Evolutionary conservation across 306 rosid species (phyloP).

Genomic region (Inga laurina): DNA sequence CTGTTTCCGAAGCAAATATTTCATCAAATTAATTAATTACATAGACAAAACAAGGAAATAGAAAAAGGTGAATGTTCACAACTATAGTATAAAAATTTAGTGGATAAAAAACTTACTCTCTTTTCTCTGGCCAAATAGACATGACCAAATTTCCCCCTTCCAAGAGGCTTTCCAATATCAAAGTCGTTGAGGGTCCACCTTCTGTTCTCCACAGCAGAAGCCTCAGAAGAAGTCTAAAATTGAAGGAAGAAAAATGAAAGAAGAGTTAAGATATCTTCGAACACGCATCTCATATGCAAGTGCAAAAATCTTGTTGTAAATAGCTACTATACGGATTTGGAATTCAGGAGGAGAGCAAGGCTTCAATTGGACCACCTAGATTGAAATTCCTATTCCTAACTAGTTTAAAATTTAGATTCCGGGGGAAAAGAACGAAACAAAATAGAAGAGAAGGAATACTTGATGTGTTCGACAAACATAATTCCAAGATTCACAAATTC

Average conservation of each 20-base stretch:
- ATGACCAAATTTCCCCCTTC: conserved; percentile 98
- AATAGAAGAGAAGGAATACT: neutral
- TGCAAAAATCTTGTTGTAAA: neutral
- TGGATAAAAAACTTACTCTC: conserved; percentile 48
- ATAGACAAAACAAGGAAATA: conserved; percentile 18
- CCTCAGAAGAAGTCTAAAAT: conserved; percentile 64
- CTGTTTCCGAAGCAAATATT: conserved; percentile 52
- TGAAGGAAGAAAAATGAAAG: conserved; percentile 21
- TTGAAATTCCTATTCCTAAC: neutral
- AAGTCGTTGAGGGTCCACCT: conserved; percentile 95
- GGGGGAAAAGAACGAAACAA: neutral
- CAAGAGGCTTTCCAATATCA: conserved; percentile 95
- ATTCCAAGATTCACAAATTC: neutral
- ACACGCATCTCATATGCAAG: neutral
- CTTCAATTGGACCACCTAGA: neutral
- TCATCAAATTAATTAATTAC: conserved; percentile 4
- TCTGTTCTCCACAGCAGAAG: conserved; percentile 62
- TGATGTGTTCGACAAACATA: neutral
- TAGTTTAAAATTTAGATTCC: neutral
- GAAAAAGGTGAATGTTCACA: neutral
- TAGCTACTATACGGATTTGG: neutral
- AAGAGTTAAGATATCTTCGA: conserved; percentile 5
- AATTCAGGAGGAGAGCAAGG: neutral
- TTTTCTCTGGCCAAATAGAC: conserved; percentile 98
- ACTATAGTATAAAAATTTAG: neutral